Evolutionary conservation across 73 alveolate species (phyloP).

Genomic region (Paramecium octaurelia): DNA sequence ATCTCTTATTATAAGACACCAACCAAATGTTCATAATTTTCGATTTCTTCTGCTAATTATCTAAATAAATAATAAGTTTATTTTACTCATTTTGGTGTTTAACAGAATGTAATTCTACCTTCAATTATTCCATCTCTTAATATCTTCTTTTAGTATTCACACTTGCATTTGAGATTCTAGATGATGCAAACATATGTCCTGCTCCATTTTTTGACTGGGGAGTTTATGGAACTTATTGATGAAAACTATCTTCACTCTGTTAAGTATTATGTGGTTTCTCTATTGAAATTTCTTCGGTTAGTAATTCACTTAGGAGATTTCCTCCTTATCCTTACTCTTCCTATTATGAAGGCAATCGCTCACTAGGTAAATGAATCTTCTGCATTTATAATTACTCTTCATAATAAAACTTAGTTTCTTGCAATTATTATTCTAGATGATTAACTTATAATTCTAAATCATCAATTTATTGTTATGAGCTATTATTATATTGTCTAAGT

Average conservation of each 20-base stretch:
- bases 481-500: not conserved
- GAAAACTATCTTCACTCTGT: not conserved
- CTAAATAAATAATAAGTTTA: not conserved
- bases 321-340: slow-evolving; percentile 48
- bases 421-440: not conserved
- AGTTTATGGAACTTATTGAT: not conserved
- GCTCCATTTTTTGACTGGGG: not conserved
- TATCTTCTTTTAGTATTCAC: not conserved
- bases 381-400: not conserved
- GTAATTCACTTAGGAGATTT: slow-evolving; percentile 16
- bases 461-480: not conserved
- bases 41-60: not conserved
- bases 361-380: not conserved
- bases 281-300: not conserved
- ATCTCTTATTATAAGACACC: not conserved
- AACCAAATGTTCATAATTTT: not conserved
- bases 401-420: not conserved
- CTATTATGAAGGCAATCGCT: not conserved
- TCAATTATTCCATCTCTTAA: not conserved
- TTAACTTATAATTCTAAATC: slow-evolving; percentile 11
- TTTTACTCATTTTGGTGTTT: not conserved
- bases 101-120: not conserved
- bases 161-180: not conserved
- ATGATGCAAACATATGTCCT: not conserved
- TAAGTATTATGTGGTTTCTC: not conserved